phyloP scores from a whole-genome alignment of 257 asterid genomes.

The Solanum lignicaule region DNA sequence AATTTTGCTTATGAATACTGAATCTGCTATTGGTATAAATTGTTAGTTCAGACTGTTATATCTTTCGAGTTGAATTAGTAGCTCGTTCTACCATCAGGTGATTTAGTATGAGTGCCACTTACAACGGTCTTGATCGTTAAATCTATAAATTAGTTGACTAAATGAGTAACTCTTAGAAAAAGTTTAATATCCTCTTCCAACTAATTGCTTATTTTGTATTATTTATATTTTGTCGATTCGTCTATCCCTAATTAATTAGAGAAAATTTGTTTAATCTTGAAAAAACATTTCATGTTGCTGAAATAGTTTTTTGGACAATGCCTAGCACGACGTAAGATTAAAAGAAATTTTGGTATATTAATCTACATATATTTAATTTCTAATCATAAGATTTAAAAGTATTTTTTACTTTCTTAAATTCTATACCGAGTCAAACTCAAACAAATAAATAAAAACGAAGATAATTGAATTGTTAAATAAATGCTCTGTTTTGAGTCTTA shows the following conservation, averaged over 20 bases:
- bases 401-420: neutral
- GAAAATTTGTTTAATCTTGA: neutral
- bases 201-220: neutral
- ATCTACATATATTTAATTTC: neutral
- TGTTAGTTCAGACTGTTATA: neutral
- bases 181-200: neutral
- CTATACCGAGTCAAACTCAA: neutral
- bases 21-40: neutral
- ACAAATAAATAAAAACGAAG: no score
- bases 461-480: no score
- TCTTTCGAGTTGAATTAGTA: no score
- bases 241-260: neutral
- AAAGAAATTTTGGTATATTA: no score
- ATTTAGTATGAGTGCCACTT: neutral
- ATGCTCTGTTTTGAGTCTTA: neutral
- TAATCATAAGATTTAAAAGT: neutral
- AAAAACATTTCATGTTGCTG: no score
- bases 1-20: no score
- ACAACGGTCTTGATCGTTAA: no score
- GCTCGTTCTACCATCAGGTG: no score
- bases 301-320: neutral
- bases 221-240: neutral
- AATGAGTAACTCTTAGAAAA: neutral
- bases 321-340: neutral
- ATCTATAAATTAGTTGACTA: neutral